These are phyloP conservation scores for Corylus avellana DNA, from an alignment of 306 rosid genomes.

Conservation along the genomic window DNA sequence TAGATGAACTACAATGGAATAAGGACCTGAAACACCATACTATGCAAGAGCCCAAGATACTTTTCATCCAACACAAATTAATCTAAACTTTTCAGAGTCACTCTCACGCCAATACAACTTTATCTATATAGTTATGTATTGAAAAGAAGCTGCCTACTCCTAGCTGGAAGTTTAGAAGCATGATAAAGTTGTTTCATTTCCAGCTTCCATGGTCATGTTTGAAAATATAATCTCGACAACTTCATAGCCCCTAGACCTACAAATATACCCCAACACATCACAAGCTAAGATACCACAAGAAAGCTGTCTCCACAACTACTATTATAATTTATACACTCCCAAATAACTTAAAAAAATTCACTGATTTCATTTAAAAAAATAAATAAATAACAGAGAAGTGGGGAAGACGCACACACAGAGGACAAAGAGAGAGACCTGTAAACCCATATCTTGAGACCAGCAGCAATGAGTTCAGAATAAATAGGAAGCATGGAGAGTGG, in stretches of 20 bases:
- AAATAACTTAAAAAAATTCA: not conserved
- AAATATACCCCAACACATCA: not conserved
- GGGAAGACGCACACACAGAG: not conserved
- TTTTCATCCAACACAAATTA: no score
- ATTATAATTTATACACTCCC: not conserved
- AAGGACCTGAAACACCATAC: no score
- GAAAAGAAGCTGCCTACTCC: no score
- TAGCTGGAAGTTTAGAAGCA: not conserved
- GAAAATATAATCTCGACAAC: not conserved
- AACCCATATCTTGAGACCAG: constrained; percentile 79
- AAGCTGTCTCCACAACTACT: not conserved
- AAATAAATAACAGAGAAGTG: not conserved
- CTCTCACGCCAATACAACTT: no score
- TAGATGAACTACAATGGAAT: no score
- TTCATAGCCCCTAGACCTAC: not conserved
- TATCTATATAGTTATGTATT: no score
- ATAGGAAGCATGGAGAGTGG: constrained; percentile 93
- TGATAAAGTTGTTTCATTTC: not conserved
- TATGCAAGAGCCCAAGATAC: no score
- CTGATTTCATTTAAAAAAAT: not conserved
- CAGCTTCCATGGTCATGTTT: not conserved
- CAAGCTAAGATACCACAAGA: not conserved
- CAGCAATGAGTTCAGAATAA: constrained; percentile 76
- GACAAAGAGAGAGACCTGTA: constrained; percentile 54
- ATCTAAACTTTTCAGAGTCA: no score